These are phyloP conservation scores for Pseudogymnoascus sp. DNA, from an alignment of 2,329 filamentous ascomycete species.

Conservation along the genomic window DNA sequence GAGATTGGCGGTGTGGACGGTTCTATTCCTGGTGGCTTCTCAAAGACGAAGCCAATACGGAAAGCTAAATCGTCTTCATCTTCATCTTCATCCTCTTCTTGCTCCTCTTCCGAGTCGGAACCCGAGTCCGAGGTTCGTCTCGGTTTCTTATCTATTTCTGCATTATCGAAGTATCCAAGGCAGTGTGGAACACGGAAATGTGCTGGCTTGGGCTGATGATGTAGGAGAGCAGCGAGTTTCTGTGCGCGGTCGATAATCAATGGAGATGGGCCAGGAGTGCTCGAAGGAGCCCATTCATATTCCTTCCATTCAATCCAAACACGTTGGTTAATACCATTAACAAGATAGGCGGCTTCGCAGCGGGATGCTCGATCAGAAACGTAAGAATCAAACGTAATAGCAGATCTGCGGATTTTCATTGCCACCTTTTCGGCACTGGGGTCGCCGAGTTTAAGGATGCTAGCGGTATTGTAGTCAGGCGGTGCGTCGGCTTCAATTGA, in stretches of 20 bases:
- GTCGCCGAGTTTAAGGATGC: conserved; percentile 33
- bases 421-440: conserved; percentile 26
- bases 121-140: not conserved
- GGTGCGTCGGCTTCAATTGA: conserved; percentile 32
- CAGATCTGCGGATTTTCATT: conserved; percentile 15
- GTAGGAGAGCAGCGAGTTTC: conserved; percentile 40
- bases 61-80: conserved; percentile 34
- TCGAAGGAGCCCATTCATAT: conserved; percentile 32
- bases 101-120: conserved; percentile 22
- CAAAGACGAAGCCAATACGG: conserved; percentile 46
- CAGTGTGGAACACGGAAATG: conserved; percentile 44
- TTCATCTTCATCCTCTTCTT: conserved; percentile 31
- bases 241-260: conserved; percentile 37
- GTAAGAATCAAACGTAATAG: conserved; percentile 10
- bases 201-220: conserved; percentile 39
- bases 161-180: conserved; percentile 42
- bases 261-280: conserved; percentile 30
- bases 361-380: conserved; percentile 17
- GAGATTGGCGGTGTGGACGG: conserved; percentile 37
- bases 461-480: conserved; percentile 31
- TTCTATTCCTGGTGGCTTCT: conserved; percentile 34
- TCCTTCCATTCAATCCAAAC: conserved; percentile 46
- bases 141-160: conserved; percentile 12
- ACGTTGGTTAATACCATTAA: conserved; percentile 28
- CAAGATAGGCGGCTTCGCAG: conserved; percentile 34